These are phyloP conservation scores for Paspalum vaginatum DNA, from an alignment of 176 grass and related monocot genomes.

Conservation along the genomic window DNA sequence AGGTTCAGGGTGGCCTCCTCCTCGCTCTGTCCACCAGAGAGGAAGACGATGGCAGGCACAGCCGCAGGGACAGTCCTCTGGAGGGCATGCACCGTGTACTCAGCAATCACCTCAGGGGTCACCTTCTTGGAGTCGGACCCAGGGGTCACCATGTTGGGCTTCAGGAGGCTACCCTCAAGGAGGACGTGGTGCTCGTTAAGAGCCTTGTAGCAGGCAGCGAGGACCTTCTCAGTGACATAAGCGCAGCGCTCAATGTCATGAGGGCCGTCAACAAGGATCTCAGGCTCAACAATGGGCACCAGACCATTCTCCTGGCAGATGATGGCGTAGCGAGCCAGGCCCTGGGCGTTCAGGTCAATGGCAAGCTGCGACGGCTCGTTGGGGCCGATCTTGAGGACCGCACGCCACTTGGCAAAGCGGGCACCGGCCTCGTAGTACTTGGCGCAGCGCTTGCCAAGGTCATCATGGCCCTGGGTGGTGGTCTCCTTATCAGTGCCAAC, in stretches of 20 bases:
- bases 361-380: constrained; percentile 79
- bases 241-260: constrained; percentile 80
- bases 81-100: constrained; percentile 76
- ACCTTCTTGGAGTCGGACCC: constrained; percentile 87
- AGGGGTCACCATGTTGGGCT: constrained; percentile 96
- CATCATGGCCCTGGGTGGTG: constrained; percentile 86
- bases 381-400: constrained; percentile 78
- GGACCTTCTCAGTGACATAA: constrained; percentile 62
- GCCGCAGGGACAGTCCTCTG: constrained; percentile 95
- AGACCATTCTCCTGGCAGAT: constrained; percentile 94
- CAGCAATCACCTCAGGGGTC: constrained; percentile 72
- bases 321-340: constrained; percentile 82
- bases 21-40: constrained; percentile 94
- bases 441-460: constrained; percentile 85
- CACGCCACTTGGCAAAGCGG: constrained; percentile 95
- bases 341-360: constrained; percentile 81
- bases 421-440: constrained; percentile 90
- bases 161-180: constrained; percentile 78
- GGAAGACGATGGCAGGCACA: constrained; percentile 89
- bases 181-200: constrained; percentile 86
- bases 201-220: constrained; percentile 93
- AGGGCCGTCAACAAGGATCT: constrained; percentile 79
- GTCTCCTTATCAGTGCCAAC: constrained; percentile 83
- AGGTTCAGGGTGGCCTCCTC: constrained; percentile 88
- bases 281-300: constrained; percentile 89